Evolutionary conservation across 2,329 filamentous ascomycete genomes (phyloP).

Genomic region (Pezicula neosporulosa): DNA sequence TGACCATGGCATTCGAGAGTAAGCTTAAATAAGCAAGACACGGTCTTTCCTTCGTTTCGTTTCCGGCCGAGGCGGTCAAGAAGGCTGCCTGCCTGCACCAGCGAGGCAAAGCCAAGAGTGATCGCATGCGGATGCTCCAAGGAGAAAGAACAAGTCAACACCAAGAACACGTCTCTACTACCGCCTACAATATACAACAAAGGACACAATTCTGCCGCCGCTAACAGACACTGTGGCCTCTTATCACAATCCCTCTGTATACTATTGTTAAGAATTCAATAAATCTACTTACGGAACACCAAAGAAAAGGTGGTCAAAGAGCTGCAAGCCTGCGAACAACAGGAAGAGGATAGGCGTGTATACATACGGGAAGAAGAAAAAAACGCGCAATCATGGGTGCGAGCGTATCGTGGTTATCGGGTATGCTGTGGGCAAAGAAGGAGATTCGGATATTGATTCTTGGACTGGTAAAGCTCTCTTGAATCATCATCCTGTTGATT

Average conservation of each 20-base stretch:
- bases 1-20: background rate
- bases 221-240: too few relatives aligned
- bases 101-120: background rate
- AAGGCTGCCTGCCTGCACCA: background rate
- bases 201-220: too few relatives aligned
- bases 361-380: background rate
- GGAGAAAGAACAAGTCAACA: background rate
- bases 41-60: too few relatives aligned
- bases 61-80: background rate
- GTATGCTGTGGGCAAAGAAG: slow-evolving; percentile 86
- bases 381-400: slow-evolving; percentile 52
- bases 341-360: background rate
- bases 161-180: too few relatives aligned
- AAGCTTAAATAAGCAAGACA: background rate
- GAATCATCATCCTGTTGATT: slow-evolving; percentile 5
- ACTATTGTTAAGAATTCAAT: too few relatives aligned
- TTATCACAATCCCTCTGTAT: too few relatives aligned
- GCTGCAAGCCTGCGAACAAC: background rate
- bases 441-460: slow-evolving; percentile 96
- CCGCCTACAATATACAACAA: too few relatives aligned
- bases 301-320: too few relatives aligned
- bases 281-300: too few relatives aligned
- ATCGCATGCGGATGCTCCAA: background rate
- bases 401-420: slow-evolving; percentile 66
- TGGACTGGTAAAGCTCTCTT: slow-evolving; percentile 66